Base-by-base conservation (phyloP, 345 rosid species). In the Erodium maritimum region DNA sequence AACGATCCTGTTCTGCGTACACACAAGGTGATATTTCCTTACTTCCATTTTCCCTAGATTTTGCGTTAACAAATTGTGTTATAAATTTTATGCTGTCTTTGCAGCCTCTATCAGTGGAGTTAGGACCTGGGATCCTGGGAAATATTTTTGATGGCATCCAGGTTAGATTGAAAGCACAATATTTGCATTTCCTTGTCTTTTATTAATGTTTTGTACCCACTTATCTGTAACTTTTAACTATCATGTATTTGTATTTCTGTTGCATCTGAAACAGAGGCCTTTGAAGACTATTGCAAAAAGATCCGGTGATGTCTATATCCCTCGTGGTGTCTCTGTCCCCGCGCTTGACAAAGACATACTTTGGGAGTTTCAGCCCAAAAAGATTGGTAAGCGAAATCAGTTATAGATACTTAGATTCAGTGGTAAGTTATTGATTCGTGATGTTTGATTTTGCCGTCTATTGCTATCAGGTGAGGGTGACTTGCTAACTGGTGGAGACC, bases 291-390 rank as follows among this genome's bases (percentile, higher is more conserved):
- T 94, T 67, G 99, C 99, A 5, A 90, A 64, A 64, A 71, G 50
- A 77, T 94, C 97, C 50, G 96, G 96, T 65, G 99, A 94, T 75
- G 99, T 94, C 60, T 94, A 94, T 68, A 94, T 94, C 20, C 99
- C 99, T 76, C 95, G 97, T 70, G 99, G 99, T 75, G 97, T 94
- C 51, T 77, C 99, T 62, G 99, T 94, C 21, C 99, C 99, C 0
- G 90, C 99, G 29, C 86, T 94, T 65, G 99, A 94, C 77, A 94
- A 87, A 80, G 99, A 90, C 71, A 75, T 65, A 17, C 88, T 75
- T 5, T 90, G 99, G 97, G 99, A 87, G 57, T 94, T 90, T 68
- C 83, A 94, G 79, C 95, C 97, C 17, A 86, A 81, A 68, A 87
- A 84, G 63, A 62, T 94, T 51, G 97, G 99, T 94, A 79, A 42